Base-by-base conservation (phyloP, 805 yeast genomes). In the Blastobotrys terrestris region DNA sequence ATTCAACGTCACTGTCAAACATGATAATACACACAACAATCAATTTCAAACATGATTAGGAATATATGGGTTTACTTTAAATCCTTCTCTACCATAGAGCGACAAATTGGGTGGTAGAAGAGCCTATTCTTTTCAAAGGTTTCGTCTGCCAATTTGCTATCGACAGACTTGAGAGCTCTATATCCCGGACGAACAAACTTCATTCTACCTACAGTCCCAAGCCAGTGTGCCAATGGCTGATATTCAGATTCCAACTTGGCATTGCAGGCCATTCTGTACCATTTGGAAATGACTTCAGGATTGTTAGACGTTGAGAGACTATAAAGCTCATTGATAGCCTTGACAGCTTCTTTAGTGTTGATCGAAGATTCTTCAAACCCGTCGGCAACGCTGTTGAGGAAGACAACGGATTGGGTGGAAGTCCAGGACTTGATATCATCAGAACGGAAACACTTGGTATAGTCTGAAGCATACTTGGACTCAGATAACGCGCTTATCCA, bases 161-260 rank as follows among this genome's bases (percentile, higher is more conserved):
- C 85, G 20, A 84, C 92, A 4, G 70, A 63, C 63, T 80, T 78
- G 56, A 90, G 73, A 55, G 83, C 70, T 45, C 80, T 76, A 70
- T 81, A 89, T 2, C 94, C 88, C 31, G 97, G 96, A 68, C 97
- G 79, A 21, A 87, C 96, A 64, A 84, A 90, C 72, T 90, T 90
- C 97, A 90, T 90, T 74, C 97, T 79, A 18, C 97, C 97, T 19
- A 90, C 94, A 2, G 91, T 83, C 11, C 92, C 95, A 52, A 90
- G 76, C 96, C 96, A 90, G 50, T 80, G 79, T 2, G 95, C 89
- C 46, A 90, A 71, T 44, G 69, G 70, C 53, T 69, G 70, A 65
- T 84, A 78, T 41, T 61, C 60, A 49, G 72, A 71, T 35, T 73
- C 67, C 52, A 80, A 70, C 26, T 74, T 71, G 31, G 84, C 85